Evolutionary conservation across 2,329 filamentous ascomycete genomes (phyloP).

Genomic region (Fusarium buxicola): DNA sequence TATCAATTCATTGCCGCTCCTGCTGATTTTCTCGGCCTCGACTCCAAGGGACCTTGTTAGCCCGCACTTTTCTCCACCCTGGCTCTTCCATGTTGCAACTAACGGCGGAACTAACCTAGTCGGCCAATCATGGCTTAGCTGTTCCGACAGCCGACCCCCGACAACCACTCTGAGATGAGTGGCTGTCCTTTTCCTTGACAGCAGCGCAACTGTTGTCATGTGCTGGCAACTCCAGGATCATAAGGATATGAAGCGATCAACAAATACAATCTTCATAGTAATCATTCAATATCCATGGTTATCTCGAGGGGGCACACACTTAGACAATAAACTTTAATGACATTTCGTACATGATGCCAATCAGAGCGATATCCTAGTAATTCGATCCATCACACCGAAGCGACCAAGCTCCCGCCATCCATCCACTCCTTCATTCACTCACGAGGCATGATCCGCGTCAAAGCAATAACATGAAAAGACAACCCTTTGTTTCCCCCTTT

Average conservation of each 20-base stretch:
- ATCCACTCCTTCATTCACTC: constrained; percentile 10
- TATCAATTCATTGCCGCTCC: constrained; percentile 14
- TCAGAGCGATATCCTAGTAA: constrained; percentile 43
- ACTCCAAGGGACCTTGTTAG: constrained; percentile 33
- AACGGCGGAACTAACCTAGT: constrained; percentile 31
- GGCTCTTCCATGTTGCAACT: constrained; percentile 20
- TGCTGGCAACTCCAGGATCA: constrained; percentile 30
- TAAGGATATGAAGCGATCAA: constrained; percentile 26
- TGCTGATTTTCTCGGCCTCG: constrained; percentile 16
- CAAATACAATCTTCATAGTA: neutral
- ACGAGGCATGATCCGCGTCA: constrained; percentile 23
- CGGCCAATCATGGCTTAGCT: constrained; percentile 45
- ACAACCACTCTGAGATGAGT: constrained; percentile 39
- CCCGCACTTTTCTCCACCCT: constrained; percentile 25
- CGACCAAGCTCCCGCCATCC: constrained; percentile 17
- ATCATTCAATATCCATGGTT: constrained; percentile 1
- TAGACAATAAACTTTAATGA: constrained; percentile 30
- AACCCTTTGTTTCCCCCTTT: constrained; percentile 20
- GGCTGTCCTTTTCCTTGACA: constrained; percentile 17
- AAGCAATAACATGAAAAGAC: constrained; percentile 24
- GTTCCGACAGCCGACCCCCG: constrained; percentile 44
- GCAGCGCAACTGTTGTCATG: constrained; percentile 27
- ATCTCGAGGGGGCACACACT: constrained; percentile 7
- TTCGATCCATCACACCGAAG: constrained; percentile 22
- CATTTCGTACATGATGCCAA: constrained; percentile 43